Evolutionary conservation across 805 yeast genomes (phyloP).

Genomic region (Hanseniaspora nectarophila): DNA sequence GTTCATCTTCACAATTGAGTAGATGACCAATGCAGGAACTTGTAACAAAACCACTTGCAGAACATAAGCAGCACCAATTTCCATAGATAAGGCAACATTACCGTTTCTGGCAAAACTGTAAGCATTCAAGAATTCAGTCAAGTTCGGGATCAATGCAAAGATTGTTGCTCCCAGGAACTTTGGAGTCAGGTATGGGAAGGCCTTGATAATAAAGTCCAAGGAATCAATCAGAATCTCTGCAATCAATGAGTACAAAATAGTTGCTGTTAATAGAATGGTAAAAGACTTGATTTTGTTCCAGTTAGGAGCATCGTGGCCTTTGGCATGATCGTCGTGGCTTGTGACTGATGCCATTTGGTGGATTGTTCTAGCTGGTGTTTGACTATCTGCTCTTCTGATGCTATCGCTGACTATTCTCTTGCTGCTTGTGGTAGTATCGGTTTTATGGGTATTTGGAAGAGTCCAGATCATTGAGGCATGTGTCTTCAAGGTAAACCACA

Average conservation of each 20-base stretch:
- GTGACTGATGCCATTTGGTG: neutral
- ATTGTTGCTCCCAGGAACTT: conserved; percentile 87
- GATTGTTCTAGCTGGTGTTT: conserved; percentile 15
- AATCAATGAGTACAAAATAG: conserved; percentile 76
- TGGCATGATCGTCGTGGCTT: neutral
- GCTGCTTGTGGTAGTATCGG: neutral
- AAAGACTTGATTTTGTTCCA: conserved; percentile 86
- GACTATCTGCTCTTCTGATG: conserved; percentile 19
- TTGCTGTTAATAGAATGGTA: conserved; percentile 68
- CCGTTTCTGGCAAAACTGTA: conserved; percentile 94
- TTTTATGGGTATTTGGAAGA: conserved; percentile 34
- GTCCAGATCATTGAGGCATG: conserved; percentile 97
- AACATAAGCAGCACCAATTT: conserved; percentile 95
- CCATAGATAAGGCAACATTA: conserved; percentile 92
- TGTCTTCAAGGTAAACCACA: conserved; percentile 85
- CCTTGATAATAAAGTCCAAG: conserved; percentile 72
- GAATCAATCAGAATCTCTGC: conserved; percentile 90
- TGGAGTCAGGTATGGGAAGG: conserved; percentile 66
- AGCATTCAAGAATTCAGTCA: conserved; percentile 93
- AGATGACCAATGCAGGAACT: conserved; percentile 78
- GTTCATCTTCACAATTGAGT: conserved; percentile 44
- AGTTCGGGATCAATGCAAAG: conserved; percentile 91
- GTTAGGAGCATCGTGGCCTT: conserved; percentile 79
- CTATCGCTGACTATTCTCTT: neutral
- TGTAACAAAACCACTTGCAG: conserved; percentile 88